A percentile compares a stretch with the other conserved stretches of the same genome.
These are phyloP conservation scores for Fusarium camptoceras DNA, from an alignment of 2,329 filamentous ascomycete genomes.

Conservation along the genomic window DNA sequence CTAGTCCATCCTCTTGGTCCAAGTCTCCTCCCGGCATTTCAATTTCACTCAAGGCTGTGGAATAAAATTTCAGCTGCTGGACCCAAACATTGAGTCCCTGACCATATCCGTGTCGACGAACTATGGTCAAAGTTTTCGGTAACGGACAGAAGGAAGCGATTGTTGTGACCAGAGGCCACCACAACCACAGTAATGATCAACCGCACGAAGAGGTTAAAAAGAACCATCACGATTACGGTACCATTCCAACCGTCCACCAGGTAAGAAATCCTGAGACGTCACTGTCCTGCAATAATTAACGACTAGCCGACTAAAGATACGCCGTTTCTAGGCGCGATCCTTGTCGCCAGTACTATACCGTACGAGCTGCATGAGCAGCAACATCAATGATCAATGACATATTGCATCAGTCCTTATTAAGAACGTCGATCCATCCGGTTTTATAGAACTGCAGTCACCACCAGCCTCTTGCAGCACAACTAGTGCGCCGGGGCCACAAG, in stretches of 20 bases:
- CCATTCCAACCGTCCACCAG: background rate
- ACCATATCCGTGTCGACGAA: background rate
- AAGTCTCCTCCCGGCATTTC: background rate
- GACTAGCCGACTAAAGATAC: slow-evolving; percentile 8
- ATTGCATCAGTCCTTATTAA: slow-evolving; percentile 19
- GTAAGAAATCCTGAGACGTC: slow-evolving; percentile 4
- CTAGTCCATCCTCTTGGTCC: slow-evolving; percentile 32
- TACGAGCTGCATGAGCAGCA: slow-evolving; percentile 14
- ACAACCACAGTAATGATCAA: slow-evolving; percentile 8
- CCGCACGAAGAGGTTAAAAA: background rate
- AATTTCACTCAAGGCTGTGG: background rate
- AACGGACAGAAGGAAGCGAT: background rate
- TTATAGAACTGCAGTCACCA: slow-evolving; percentile 32
- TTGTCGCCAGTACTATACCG: slow-evolving; percentile 7
- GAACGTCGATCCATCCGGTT: slow-evolving; percentile 40
- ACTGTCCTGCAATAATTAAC: slow-evolving; percentile 3
- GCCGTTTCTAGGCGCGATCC: slow-evolving; percentile 8
- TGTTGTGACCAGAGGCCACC: background rate
- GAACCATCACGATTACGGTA: background rate
- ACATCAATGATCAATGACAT: slow-evolving; percentile 10
- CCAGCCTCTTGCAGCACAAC: slow-evolving; percentile 24
- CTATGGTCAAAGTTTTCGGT: background rate
- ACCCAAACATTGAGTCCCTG: background rate
- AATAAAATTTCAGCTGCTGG: background rate
- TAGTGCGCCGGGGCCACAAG: slow-evolving; percentile 39